Base-by-base conservation (phyloP, 2,329 filamentous ascomycete species). In the Aspergillus sp. region DNA sequence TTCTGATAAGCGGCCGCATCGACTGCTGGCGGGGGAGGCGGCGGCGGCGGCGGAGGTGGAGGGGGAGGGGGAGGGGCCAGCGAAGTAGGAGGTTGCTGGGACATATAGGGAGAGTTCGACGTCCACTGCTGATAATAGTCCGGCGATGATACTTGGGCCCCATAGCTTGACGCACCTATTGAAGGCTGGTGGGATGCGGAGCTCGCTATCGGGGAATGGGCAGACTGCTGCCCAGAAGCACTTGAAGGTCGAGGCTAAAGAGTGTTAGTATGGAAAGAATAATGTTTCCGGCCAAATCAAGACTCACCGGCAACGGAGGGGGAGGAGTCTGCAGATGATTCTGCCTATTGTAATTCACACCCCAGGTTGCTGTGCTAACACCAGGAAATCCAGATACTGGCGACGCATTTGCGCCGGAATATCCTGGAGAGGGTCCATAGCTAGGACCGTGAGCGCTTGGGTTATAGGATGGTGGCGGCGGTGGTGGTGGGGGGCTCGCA, bases 31-130 rank as follows among this genome's bases (percentile, higher is more conserved):
- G 76, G 76, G 43, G 76, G 15, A 19, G 55, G 47, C 4, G 48
- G 68, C 23, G 77, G 77, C 41, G 76, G 76, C n/a, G 76, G 75
- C 1, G 74, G 76, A n/a, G 70, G 72, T 14, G 76, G 74, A 31
- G 44, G 31, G 6, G 60, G 60, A 6, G 56, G 59, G 11, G 60
- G 60, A 2, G 54, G 49, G 15, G 76, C 70, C 27, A 70, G 58
- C 52, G 66, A 49, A n/a, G 52, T 55, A 39, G 58, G 56, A 51
- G 60, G 52, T n/a, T 64, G 64, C 31, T 66, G 67, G 33, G 54
- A 47, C 17, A 63, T 59, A 60, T 72, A 66, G 27, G 68, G 58
- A 37, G 62, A 56, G 49, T 62, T 65, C 19, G 63, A 59, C 14
- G 63, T 60, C 64, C 62, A 67, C 49, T 59, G 67, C 23, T 63